Conservation (phyloP, 345 rosid species). For the Iberis pinnata region DNA sequence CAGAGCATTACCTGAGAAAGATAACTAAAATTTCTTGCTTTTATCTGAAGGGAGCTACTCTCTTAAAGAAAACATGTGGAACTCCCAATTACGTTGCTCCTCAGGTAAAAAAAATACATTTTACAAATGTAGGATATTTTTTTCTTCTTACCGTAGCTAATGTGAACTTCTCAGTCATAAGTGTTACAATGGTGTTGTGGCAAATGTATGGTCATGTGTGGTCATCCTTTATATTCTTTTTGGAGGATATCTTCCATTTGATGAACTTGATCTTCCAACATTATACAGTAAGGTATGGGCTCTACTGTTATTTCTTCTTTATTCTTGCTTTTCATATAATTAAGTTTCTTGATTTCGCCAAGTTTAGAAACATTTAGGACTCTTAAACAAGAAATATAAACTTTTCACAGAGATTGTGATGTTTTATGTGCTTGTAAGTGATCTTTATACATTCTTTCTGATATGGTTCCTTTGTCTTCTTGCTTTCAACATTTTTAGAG, state of each 20-base stretch:
- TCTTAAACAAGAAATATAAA: not conserved
- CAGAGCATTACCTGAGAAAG: no score
- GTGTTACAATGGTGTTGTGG: slow-evolving; percentile 88
- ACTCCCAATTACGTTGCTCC: slow-evolving; percentile 98
- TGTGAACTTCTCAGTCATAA: slow-evolving; percentile 48
- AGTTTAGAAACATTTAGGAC: no score
- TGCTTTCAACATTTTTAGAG: slow-evolving; percentile 33
- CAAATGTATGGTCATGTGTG: slow-evolving; percentile 98
- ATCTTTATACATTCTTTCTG: not conserved
- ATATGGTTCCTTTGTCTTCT: slow-evolving; percentile 8
- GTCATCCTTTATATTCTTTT: slow-evolving; percentile 88
- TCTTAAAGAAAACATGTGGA: slow-evolving; percentile 88
- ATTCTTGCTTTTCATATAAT: slow-evolving; percentile 8
- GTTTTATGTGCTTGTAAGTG: slow-evolving; percentile 1
- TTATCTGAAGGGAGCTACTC: slow-evolving; percentile 59
- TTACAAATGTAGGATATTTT: not conserved
- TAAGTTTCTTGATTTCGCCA: slow-evolving; percentile 9
- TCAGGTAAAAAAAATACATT: slow-evolving; percentile 44
- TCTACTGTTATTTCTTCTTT: slow-evolving; percentile 18
- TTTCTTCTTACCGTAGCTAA: not conserved
- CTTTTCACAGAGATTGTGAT: not conserved
- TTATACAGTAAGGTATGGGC: slow-evolving; percentile 83
- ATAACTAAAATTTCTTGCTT: not conserved
- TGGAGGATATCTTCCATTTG: slow-evolving; percentile 97
- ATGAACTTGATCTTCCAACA: slow-evolving; percentile 91